Evolutionary conservation across 2,329 filamentous ascomycete genomes (phyloP).

Genomic region (Beauveria sp.): DNA sequence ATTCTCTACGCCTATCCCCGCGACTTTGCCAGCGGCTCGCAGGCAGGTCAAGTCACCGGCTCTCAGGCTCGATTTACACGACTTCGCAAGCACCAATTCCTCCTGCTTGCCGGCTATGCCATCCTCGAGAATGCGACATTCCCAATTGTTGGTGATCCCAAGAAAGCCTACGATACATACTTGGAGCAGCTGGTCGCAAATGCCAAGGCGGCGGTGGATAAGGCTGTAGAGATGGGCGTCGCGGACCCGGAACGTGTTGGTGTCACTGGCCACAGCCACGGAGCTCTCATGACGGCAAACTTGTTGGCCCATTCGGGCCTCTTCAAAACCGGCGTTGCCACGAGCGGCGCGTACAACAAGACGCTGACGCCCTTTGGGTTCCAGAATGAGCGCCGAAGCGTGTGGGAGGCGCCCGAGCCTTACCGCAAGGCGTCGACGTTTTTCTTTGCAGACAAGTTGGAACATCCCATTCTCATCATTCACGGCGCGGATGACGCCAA

Average conservation of each 20-base stretch:
- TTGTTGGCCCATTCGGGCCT: slow-evolving; percentile 1
- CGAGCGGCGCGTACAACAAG: slow-evolving; percentile 9
- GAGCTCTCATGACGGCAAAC: slow-evolving; percentile 7
- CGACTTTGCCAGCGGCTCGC: not conserved
- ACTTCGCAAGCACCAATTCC: slow-evolving; percentile 1
- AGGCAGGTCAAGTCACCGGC: slow-evolving; percentile 3
- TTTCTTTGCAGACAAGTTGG: slow-evolving; percentile 5
- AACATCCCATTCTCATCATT: not conserved
- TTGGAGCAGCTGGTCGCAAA: slow-evolving; percentile 6
- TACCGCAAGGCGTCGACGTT: slow-evolving; percentile 4
- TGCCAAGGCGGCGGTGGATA: slow-evolving; percentile 31
- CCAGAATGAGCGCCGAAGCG: slow-evolving; percentile 7
- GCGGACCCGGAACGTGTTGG: slow-evolving; percentile 5
- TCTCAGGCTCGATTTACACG: not conserved
- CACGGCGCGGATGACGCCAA: slow-evolving; percentile 7
- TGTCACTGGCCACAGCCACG: slow-evolving; percentile 8
- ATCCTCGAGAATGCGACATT: slow-evolving; percentile 3
- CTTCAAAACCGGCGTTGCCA: slow-evolving; percentile 3
- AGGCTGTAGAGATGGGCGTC: slow-evolving; percentile 53
- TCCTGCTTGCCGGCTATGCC: slow-evolving; percentile 3
- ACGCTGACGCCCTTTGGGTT: slow-evolving; percentile 8
- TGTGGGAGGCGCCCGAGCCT: slow-evolving; percentile 6
- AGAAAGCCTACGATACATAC: slow-evolving; percentile 5
- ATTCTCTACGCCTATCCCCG: slow-evolving; percentile 8
- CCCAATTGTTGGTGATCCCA: slow-evolving; percentile 5